phyloP scores from a whole-genome alignment of 441 rosid species.

The Gossypium aridum region DNA sequence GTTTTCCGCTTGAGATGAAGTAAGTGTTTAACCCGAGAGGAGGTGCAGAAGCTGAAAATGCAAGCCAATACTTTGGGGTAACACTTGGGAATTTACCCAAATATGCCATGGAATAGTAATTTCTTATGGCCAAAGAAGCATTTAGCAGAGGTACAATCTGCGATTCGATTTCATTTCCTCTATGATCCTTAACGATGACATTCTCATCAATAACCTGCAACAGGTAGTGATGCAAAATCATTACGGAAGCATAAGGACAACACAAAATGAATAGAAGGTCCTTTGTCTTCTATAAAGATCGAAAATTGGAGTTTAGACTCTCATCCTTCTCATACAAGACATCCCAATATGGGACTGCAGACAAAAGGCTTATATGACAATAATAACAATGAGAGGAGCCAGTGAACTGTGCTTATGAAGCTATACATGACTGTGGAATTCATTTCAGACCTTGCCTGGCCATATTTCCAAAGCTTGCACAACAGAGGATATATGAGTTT shows the following conservation, averaged over 20 bases:
- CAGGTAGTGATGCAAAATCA: slow-evolving; percentile 12
- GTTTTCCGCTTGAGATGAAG: slow-evolving; percentile 34
- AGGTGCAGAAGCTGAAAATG: slow-evolving; percentile 42
- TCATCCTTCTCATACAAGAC: background rate
- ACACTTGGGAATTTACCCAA: slow-evolving; percentile 31
- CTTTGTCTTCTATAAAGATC: background rate
- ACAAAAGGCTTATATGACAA: background rate
- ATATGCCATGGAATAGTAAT: slow-evolving; percentile 33
- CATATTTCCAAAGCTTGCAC: background rate
- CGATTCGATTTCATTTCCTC: slow-evolving; percentile 35
- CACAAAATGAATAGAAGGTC: background rate
- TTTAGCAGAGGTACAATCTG: slow-evolving; percentile 37
- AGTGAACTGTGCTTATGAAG: background rate
- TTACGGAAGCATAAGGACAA: background rate
- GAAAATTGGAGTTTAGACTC: background rate
- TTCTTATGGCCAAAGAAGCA: slow-evolving; percentile 30
- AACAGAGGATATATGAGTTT: background rate
- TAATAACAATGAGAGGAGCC: background rate
- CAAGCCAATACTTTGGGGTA: slow-evolving; percentile 50
- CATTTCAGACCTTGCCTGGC: background rate
- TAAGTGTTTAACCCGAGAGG: slow-evolving; percentile 49
- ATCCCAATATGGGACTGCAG: background rate
- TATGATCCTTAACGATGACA: slow-evolving; percentile 32
- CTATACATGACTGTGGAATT: background rate
- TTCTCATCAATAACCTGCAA: slow-evolving; percentile 35